Evolutionary conservation across 2,329 filamentous ascomycete species (phyloP).

Genomic region (Colletotrichum horii): DNA sequence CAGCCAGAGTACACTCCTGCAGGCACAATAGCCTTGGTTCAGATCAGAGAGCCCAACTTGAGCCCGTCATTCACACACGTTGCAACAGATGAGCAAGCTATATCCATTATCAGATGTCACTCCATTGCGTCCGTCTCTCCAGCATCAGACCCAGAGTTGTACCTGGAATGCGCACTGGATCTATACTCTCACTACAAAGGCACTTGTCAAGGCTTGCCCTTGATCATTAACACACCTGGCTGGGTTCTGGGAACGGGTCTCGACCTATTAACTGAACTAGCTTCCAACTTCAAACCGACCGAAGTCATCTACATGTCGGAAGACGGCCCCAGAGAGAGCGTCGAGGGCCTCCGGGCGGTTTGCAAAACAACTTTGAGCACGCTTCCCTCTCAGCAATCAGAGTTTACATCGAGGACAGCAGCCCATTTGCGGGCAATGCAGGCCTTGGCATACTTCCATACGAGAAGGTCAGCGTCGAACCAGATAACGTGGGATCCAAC

Average conservation of each 20-base stretch:
- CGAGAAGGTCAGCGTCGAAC: constrained; percentile 17
- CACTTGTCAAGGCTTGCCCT: constrained; percentile 49
- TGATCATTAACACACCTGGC: constrained; percentile 77
- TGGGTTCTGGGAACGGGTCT: constrained; percentile 77
- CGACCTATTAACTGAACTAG: constrained; percentile 65
- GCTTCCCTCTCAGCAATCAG: constrained; percentile 65
- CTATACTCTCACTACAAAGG: constrained; percentile 62
- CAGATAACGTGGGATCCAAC: constrained; percentile 52
- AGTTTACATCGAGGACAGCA: constrained; percentile 62
- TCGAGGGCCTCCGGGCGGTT: constrained; percentile 55
- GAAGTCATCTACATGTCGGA: constrained; percentile 74
- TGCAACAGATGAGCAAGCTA: constrained; percentile 26
- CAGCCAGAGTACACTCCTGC: constrained; percentile 77
- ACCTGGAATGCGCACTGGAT: constrained; percentile 67
- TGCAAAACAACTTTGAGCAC: constrained; percentile 50
- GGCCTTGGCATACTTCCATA: constrained; percentile 80
- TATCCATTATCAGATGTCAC: constrained; percentile 63
- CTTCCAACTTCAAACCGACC: constrained; percentile 57
- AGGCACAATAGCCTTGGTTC: constrained; percentile 72
- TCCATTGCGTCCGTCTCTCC: constrained; percentile 70
- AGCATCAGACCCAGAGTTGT: constrained; percentile 70
- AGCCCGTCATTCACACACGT: constrained; percentile 71
- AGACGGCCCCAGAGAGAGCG: constrained; percentile 62
- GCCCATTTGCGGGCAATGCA: constrained; percentile 76
- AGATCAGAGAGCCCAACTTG: constrained; percentile 65